Base-by-base conservation (phyloP, 2,329 filamentous ascomycete genomes). In the Coniella vitis region DNA sequence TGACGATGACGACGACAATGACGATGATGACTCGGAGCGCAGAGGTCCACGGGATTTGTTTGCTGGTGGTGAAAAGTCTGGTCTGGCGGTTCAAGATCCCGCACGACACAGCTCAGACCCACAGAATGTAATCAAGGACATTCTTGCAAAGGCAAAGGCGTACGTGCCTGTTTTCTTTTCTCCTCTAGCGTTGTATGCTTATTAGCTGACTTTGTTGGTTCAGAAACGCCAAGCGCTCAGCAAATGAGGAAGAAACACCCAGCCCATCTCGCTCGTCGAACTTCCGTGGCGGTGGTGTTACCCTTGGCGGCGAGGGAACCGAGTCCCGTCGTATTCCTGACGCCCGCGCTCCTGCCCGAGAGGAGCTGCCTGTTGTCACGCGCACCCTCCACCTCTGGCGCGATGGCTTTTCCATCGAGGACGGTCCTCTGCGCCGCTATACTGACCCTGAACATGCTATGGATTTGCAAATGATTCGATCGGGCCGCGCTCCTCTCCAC, bases 61-160 rank as follows among this genome's bases (percentile, higher is more conserved):
- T 65, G 84, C 88, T 17, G 88, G 88, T 45, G 88, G 88, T 31
- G 88, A 91, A 68, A 93, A 93, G 74, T 91, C 87, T 25, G 83
- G 79, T 0, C 65, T 86, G 39, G 83, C 82, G 19, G 78, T 86
- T 20, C 81, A 85, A 59, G 82, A 85, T 57, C 82, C 82, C 1
- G 61, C 63, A 4, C 65, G 72, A 44, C 65, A 66, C 38, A 68
- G 74, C 10, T 64, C 64, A 2, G 75, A 77, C 36, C 69, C 77
- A 0, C 70, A 71, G 58, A 76, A 73, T 56, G 69, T 84, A 49
- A 76, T 85, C 55, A 76, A 74, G 47, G 80, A 84, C 53, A 81
- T 86, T 51, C 64, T 86, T 9, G 74, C 79, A 58, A 82, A 83
- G 60, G 83, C 82, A 1, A 74, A 72, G 64, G 75, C 74, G 81